Percentiles rank a stretch among this genome's conserved stretches.
Evolutionary conservation across 2,329 filamentous ascomycete species (phyloP).

Genomic region (Diaporthe citriasiana): DNA sequence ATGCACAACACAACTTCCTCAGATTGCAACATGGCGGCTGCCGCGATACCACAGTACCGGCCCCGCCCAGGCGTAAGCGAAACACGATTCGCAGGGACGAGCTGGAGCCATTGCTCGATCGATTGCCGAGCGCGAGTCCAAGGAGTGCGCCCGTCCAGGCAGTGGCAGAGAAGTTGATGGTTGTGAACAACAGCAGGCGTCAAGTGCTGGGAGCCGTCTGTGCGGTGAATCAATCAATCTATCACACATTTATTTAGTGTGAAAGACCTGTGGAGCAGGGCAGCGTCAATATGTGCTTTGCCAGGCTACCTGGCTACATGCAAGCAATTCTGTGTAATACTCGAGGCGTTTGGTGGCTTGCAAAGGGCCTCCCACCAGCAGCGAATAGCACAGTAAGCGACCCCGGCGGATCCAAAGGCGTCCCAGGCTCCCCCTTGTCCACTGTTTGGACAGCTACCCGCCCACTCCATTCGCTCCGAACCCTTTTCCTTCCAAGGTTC

Average conservation of each 20-base stretch:
- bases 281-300: not conserved
- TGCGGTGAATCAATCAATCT: not conserved
- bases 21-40: slow-evolving; percentile 24
- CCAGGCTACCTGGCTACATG: not conserved
- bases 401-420: not conserved
- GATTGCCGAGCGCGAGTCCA: slow-evolving; percentile 20
- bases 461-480: not conserved
- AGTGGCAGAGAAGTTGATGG: not conserved
- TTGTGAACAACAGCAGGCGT: not conserved
- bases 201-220: not conserved
- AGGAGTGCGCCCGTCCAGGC: not conserved
- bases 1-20: slow-evolving; percentile 14
- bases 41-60: slow-evolving; percentile 4
- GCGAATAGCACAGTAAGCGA: not conserved
- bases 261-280: not conserved
- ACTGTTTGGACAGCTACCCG: not conserved
- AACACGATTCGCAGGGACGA: slow-evolving; percentile 27
- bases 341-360: slow-evolving; percentile 15
- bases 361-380: not conserved
- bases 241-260: not conserved
- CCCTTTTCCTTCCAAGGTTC: not conserved
- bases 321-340: not conserved
- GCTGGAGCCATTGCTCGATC: slow-evolving; percentile 25
- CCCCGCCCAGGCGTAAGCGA: slow-evolving; percentile 27
- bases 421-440: not conserved